A percentile compares a stretch with the other conserved stretches of the same genome.
phyloP scores from a whole-genome alignment of 129 eudicot genomes.

The Glebionis coronaria region DNA sequence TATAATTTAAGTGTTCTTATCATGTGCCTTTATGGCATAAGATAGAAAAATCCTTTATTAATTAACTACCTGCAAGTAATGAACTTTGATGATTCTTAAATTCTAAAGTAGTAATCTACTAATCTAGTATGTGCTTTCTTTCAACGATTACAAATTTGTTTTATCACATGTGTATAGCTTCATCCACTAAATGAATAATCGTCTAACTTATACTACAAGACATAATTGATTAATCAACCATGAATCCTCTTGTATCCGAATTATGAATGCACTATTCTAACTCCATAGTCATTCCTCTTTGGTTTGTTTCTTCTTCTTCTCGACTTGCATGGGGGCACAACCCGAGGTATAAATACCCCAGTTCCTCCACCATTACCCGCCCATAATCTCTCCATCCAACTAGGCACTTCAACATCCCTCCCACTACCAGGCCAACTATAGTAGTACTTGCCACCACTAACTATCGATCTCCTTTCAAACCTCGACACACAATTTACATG shows the following conservation, averaged over 20 bases:
- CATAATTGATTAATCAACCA: constrained; percentile 3
- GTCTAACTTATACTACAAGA: no score
- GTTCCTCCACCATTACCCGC: constrained; percentile 43
- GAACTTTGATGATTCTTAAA: no score
- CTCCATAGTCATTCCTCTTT: constrained; percentile 12
- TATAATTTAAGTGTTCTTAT: no score
- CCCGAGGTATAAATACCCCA: constrained; percentile 78
- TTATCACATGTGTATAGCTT: no score
- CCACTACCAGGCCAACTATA: constrained; percentile 48
- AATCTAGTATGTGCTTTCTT: no score
- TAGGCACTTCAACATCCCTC: constrained; percentile 35
- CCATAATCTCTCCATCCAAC: constrained; percentile 57
- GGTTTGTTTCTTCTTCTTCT: constrained; percentile 27
- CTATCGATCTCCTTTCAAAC: constrained; percentile 3
- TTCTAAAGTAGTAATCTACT: no score
- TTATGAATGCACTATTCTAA: constrained; percentile 8
- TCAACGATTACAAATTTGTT: no score
- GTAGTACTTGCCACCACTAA: constrained; percentile 31
- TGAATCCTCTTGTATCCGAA: constrained; percentile 9
- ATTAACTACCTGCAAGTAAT: no score
- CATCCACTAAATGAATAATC: no score
- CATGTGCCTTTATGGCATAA: no score
- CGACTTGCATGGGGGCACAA: constrained; percentile 16
- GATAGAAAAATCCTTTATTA: no score
- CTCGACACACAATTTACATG: constrained; percentile 1